phyloP scores from a whole-genome alignment of 139 green algal species.

The Micromonas pusilla region DNA sequence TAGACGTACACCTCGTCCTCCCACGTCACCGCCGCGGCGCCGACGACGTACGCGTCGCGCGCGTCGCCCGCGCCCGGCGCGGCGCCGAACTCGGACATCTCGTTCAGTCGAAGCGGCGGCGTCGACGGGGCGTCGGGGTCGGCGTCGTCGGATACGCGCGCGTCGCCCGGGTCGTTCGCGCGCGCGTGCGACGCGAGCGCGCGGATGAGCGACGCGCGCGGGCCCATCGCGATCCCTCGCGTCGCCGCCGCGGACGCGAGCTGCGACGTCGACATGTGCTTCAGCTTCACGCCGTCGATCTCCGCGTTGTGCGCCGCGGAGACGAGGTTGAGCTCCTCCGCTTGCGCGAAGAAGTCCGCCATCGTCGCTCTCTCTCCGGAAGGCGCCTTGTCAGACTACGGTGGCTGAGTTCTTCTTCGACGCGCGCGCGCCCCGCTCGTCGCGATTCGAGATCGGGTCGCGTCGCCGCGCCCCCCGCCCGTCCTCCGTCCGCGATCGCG shows the following conservation, averaged over 20 bases:
- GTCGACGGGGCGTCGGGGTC: background rate
- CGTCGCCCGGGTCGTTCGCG: background rate
- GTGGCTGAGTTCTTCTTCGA: no score
- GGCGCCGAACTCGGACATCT: background rate
- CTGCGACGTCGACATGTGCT: background rate
- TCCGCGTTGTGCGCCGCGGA: background rate
- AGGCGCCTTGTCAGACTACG: no score
- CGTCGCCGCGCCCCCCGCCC: no score
- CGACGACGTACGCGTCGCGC: slow-evolving; percentile 4
- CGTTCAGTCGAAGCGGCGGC: background rate
- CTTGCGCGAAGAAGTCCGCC: background rate
- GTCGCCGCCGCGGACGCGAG: background rate
- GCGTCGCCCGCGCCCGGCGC: no score
- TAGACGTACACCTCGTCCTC: slow-evolving; percentile 17
- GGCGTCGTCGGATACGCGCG: background rate
- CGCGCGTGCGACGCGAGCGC: background rate
- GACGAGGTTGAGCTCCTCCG: background rate
- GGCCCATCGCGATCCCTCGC: background rate
- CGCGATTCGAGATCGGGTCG: no score
- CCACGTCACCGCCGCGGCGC: background rate
- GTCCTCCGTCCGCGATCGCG: no score
- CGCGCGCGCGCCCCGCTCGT: no score
- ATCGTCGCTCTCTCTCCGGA: background rate
- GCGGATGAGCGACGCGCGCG: background rate
- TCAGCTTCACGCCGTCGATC: background rate